Base-by-base conservation (phyloP, 2,329 filamentous ascomycete species). In the Domatiomyces globalis region DNA sequence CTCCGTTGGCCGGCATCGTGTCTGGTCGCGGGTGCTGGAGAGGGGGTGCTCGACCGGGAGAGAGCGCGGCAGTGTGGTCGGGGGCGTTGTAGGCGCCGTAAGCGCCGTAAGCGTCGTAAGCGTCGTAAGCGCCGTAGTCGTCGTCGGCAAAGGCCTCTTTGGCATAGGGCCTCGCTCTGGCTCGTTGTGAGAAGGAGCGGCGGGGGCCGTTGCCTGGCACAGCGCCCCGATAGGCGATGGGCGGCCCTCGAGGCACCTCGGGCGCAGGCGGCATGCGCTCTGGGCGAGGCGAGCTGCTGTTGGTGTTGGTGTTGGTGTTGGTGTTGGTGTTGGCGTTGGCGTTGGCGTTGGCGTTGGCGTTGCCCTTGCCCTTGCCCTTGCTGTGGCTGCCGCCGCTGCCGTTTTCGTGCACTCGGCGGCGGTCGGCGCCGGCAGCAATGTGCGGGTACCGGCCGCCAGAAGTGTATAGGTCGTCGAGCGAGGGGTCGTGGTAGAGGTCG, bases 161-260 rank as follows among this genome's bases (percentile, higher is more conserved):
- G n/a, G 58, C 55, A 39, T 56, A 59, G 44, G 59, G 56, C 19
- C 51, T 44, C 25, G 57, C 58, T 46, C 55, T 60, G 6, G 59
- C 60, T 49, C 61, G 53, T 49, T 60, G 58, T 19, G 60, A 59
- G 50, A 60, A 62, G n/a, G 58, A 61, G 50, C 58, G 55, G n/a
- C 57, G 55, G 8, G 52, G 48, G 2, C 36, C 43, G n/a, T 44
- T 18, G 27, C 48, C 50, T 7, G 75, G 72, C 33, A 73, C 69
- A 54, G 69, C 74, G 19, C 43, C 51, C 51, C 57, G 57, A 64
- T 79, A 81, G 62, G 76, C 79, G 36, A 73, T 61, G 4, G 82
- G 79, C 42, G 78, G 78, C 27, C 71, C 74, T 60, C 73, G 73
- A 50, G 81, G 78, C 25, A 74, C 76, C 58, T 85, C 81, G 56